Evolutionary conservation across 768 basidiomycete species (phyloP), one percentile per base, ranked within the genome.

Genomic region (Auricularia cornea): DNA sequence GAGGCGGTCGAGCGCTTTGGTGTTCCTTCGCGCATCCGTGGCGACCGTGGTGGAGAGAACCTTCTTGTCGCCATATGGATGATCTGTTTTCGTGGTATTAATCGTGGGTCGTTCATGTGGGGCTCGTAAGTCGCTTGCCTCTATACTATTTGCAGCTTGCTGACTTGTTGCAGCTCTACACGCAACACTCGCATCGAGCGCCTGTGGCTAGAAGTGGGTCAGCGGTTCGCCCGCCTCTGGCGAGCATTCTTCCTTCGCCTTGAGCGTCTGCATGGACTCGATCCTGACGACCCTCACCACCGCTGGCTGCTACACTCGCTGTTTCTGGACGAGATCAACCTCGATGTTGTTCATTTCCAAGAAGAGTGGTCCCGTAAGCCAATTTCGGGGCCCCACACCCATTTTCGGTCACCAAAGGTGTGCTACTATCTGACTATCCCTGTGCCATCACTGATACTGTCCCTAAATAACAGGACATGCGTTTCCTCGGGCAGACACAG

Each of bases 31-130:
- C 31, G 60, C 16, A 41, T 54, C 10, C 41, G 56, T 3, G 63
- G 63, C 3, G 60, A 64, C 38, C 48, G 60, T 3, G 63, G 60
- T 35, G 20, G 44, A 11, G 48, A 64, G 30, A 64, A 64, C 54
- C 48, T 64, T 3, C 11, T 35, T 23, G 59, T 64, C 28, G 63
- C 63, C 3, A 16, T 52, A 6, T 64, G 63, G 63, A 64, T 64
- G 63, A 64, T 64, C 23, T 31, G 32, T 40, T 51, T 59, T 11
- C 38, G 32, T 18, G 40, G 59, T 3, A 6, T 31, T 6, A 60
- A 60, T 23, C 41, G 40, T n/a, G 63, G 59, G 1, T 60, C 63
- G 3, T 64, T 61, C 51, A 64, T 64, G 28, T 64, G 63, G 63
- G 63, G 63, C 38, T 35, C n/a, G 60, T 61, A 30, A 26, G 63